Conservation (phyloP, 345 rosid species). For the Cardamine resedifolia region DNA sequence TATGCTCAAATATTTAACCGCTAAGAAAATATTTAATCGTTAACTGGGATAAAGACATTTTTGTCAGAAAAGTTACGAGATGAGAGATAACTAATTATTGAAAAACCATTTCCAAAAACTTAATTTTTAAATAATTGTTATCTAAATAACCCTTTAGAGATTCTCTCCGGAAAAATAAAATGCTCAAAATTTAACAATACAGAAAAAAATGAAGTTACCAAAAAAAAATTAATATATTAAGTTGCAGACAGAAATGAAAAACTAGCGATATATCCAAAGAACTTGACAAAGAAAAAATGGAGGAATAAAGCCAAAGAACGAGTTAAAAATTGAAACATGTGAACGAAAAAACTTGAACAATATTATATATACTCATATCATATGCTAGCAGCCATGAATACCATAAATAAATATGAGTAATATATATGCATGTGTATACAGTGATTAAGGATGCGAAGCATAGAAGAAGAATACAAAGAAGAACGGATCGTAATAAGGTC, state of each 20-base stretch:
- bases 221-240: not conserved
- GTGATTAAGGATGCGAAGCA: slow-evolving; percentile 1
- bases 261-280: slow-evolving; percentile 18
- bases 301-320: slow-evolving; percentile 16
- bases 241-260: not conserved
- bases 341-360: slow-evolving; percentile 8
- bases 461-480: slow-evolving; percentile 28
- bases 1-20: no score
- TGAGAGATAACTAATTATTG: no score
- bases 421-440: slow-evolving; percentile 16
- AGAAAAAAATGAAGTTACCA: not conserved
- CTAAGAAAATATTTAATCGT: no score
- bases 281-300: not conserved
- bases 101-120: no score
- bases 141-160: no score
- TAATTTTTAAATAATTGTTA: no score
- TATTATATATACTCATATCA: not conserved
- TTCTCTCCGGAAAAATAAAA: not conserved
- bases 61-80: no score
- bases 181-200: not conserved
- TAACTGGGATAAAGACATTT: no score
- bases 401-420: not conserved
- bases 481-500: slow-evolving; percentile 26
- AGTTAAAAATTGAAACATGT: slow-evolving; percentile 19
- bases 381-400: not conserved